These are phyloP conservation scores for Funneliformis caledonium DNA, from an alignment of 371 early-diverging fungal species.

Conservation along the genomic window DNA sequence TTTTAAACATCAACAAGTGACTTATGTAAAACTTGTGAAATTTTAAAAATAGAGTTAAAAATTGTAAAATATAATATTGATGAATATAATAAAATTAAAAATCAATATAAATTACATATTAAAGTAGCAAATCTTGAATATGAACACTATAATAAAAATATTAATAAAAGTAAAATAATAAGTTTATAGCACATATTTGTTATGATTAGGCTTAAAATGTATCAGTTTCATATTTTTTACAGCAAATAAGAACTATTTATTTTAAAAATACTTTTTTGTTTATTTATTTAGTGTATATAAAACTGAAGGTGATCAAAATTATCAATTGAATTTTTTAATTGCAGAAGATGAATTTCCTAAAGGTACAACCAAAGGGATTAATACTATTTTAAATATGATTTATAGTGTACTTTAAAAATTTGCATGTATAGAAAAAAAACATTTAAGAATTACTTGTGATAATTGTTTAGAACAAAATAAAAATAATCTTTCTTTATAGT, in stretches of 20 bases:
- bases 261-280: background rate
- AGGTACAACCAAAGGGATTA: too few species aligned
- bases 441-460: slow-evolving; percentile 18
- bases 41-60: background rate
- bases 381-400: too few species aligned
- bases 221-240: background rate
- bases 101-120: background rate
- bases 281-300: slow-evolving; percentile 13
- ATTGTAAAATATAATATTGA: background rate
- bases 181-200: background rate
- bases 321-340: background rate
- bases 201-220: slow-evolving; percentile 26
- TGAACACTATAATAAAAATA: slow-evolving; percentile 25
- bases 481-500: slow-evolving; percentile 9
- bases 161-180: background rate
- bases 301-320: background rate
- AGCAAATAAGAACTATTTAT: slow-evolving; percentile 11
- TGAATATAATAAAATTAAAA: background rate
- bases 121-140: background rate
- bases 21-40: background rate
- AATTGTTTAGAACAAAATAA: slow-evolving; percentile 15
- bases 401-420: too few species aligned
- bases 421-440: background rate
- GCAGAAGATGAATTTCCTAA: too few species aligned
- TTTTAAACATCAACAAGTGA: background rate